phyloP scores from a whole-genome alignment of 208 protist species.

The Histomonas meleagridis region DNA sequence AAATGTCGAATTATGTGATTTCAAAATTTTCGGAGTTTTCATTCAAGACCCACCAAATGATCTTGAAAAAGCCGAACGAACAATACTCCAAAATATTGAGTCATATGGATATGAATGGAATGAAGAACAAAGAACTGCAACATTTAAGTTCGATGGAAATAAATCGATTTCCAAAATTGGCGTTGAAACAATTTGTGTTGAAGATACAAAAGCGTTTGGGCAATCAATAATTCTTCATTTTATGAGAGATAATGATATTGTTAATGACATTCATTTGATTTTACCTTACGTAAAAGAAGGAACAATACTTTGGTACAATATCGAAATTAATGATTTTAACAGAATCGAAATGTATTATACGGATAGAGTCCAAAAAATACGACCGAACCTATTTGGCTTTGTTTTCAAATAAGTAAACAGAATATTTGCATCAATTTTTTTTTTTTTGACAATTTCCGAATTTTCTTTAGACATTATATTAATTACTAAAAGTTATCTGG shows the following conservation, averaged over 20 bases:
- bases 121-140: neutral
- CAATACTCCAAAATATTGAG: neutral
- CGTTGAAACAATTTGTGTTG: neutral
- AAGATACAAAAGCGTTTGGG: neutral
- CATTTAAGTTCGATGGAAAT: neutral
- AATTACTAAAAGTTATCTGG: too few species aligned
- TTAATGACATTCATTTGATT: neutral
- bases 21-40: neutral
- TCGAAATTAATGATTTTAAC: neutral
- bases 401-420: too few species aligned
- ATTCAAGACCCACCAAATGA: neutral
- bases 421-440: too few species aligned
- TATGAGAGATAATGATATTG: neutral
- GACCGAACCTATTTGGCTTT: neutral
- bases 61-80: neutral
- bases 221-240: neutral
- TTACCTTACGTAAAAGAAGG: neutral
- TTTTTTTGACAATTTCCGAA: too few species aligned
- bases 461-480: too few species aligned
- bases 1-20: neutral
- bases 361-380: neutral
- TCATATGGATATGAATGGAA: neutral
- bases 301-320: neutral
- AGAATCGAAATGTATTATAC: neutral
- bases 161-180: neutral